Base-by-base conservation (phyloP, 768 basidiomycete species). In the Podaxis sp. region DNA sequence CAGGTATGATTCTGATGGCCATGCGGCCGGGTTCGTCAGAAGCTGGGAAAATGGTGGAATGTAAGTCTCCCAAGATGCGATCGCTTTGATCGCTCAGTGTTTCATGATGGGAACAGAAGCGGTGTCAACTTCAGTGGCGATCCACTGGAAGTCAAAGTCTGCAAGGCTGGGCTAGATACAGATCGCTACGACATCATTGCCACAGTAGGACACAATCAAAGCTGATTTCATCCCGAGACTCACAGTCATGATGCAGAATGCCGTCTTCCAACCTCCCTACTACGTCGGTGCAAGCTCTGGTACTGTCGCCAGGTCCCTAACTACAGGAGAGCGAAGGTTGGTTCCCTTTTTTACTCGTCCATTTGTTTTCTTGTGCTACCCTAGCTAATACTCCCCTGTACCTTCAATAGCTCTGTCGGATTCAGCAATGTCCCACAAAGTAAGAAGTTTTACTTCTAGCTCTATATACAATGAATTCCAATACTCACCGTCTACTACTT, bases 391-490 rank as follows among this genome's bases (percentile, higher is more conserved):
- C 44, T 5, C 50, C 53, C 25, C 16, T 28, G 21, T 11, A 16
- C 42, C 14, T 56, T 40, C 48, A 23, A 38, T 59, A 80, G 79
- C 54, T 66, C 63, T 40, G 60, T 78, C 38, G 64, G 57, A 21
- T 76, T 77, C 66, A 72, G 70, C 14, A 75, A 76, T 55, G 76
- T 77, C 14, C 67, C 72, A 27, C 63, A 68, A 48, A 78, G 78
- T 79, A 64, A 65, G 72, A 11, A 58, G 36, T 21, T 42, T 32
- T 32, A 32, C 32, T 32, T 44, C 16, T 21, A n/a, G 40, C 16
- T 23, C 51, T n/a, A 42, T 32, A 53, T 23, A 16, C 7, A 4
- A 44, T 5, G n/a, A 16, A 21, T n/a, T 25, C 4, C 14, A 21
- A 27, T 44, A 3, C 32, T n/a, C 27, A 35, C 37, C 21, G 11